phyloP scores from a whole-genome alignment of 2,329 filamentous ascomycete genomes.

The Microcyclospora tardicrescens region DNA sequence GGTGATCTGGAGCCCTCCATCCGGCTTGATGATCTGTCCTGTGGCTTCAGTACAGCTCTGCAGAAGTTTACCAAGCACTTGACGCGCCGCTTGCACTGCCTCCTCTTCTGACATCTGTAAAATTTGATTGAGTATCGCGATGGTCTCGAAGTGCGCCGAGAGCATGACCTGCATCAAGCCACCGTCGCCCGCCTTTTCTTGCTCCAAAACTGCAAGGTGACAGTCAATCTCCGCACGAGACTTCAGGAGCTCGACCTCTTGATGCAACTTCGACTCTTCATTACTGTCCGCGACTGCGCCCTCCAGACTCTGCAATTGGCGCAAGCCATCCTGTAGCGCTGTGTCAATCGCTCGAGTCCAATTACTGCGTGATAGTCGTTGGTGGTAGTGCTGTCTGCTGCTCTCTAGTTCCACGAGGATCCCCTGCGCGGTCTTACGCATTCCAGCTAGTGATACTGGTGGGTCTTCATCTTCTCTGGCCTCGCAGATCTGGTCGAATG shows the following conservation, averaged over 20 bases:
- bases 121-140: conserved; percentile 70
- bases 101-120: conserved; percentile 72
- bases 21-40: conserved; percentile 80
- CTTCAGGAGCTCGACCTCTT: conserved; percentile 79
- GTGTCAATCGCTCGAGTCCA: conserved; percentile 86
- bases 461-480: conserved; percentile 54
- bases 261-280: conserved; percentile 55
- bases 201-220: conserved; percentile 62
- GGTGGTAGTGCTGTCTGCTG: conserved; percentile 81
- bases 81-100: conserved; percentile 66
- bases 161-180: conserved; percentile 70
- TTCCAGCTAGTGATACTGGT: conserved; percentile 54
- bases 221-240: conserved; percentile 69
- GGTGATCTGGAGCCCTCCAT: conserved; percentile 50
- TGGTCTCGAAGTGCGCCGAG: conserved; percentile 81
- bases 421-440: conserved; percentile 79
- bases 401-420: conserved; percentile 80
- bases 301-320: conserved; percentile 62
- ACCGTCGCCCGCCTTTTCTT: conserved; percentile 70
- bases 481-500: conserved; percentile 74
- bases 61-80: conserved; percentile 64
- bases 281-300: conserved; percentile 42
- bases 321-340: conserved; percentile 71
- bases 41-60: conserved; percentile 61
- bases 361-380: conserved; percentile 62